Conservation (phyloP, 1,284 basidiomycete genomes). For the Papiliotrema terrestris region DNA sequence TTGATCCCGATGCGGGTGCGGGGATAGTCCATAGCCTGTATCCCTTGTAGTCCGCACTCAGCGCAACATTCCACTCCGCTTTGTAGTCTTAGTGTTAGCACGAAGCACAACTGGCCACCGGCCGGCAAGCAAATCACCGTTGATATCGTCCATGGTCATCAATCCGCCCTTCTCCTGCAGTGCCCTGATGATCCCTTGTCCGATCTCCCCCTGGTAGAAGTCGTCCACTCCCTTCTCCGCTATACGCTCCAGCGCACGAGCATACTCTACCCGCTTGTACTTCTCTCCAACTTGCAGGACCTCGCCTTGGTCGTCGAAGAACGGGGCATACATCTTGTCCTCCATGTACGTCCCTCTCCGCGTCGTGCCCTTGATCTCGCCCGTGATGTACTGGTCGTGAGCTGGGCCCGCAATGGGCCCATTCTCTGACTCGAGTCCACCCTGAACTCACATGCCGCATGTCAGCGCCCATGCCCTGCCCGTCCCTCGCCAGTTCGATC, state of each 20-base stretch:
- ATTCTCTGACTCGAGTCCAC: background rate
- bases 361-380: background rate
- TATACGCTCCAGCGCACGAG: slow-evolving; percentile 29
- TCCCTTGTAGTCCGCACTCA: slow-evolving; percentile 26
- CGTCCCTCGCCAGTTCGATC: slow-evolving; percentile 48
- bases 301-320: slow-evolving; percentile 23
- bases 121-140: slow-evolving; percentile 15
- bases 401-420: background rate
- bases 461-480: slow-evolving; percentile 58
- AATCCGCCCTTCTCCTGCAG: slow-evolving; percentile 32
- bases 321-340: slow-evolving; percentile 12
- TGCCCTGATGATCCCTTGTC: slow-evolving; percentile 24
- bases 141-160: slow-evolving; percentile 37
- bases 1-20: slow-evolving; percentile 41
- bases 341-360: slow-evolving; percentile 1
- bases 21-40: slow-evolving; percentile 32
- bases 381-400: background rate
- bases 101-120: background rate
- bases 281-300: slow-evolving; percentile 16
- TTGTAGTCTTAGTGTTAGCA: slow-evolving; percentile 25
- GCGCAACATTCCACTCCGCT: slow-evolving; percentile 22
- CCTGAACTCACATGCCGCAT: slow-evolving; percentile 21
- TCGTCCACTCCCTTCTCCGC: slow-evolving; percentile 30
- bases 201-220: slow-evolving; percentile 39
- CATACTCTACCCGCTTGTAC: slow-evolving; percentile 26